Evolutionary conservation across 352 stramenopile genomes (phyloP), one percentile per base, ranked within the genome.

Genomic region (Pilasporangium apinafurcum): DNA sequence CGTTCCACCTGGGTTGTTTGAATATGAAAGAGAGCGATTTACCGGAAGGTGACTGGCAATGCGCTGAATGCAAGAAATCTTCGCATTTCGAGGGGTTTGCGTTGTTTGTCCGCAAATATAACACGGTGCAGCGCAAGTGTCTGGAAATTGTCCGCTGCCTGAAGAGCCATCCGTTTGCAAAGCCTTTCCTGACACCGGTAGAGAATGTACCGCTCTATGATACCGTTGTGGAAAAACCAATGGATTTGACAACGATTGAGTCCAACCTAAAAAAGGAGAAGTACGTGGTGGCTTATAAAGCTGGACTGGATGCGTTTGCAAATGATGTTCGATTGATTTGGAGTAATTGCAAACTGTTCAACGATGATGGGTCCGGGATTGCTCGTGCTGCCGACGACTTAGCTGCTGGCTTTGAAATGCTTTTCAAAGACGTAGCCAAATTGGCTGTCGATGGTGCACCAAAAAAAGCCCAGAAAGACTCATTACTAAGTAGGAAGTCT

Each of bases 1-100:
- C 87, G 28, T 98, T 92, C 73, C 93, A 98, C 50, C 35, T 86
- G 21, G 72, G 78, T 24, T 98, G 93, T 44, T 36, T 92, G 21
- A 56, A 75, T 17, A 74, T 90, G 63, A 67, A 51, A 5, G 72
- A 90, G 43, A 73, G 65, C 35, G 77, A 92, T 29, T 53, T 92
- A 5, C 80, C 80, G 0, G 66, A 86, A 37, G 80, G 77, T n/a
- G 70, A 90, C 39, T 92, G 80, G 80, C 77, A 92, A 51, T 92
- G 80, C 43, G 48, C 47, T 3, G 74, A 90, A 48, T 92, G 80
- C 62, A 62, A 59, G 24, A 87, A 87, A 50, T 70, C 72, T 24
- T 86, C 78, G 36, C 74, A 74, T 40, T 87, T 86, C 26, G 59
- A 73, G 21, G 55, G 42, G 3, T 86, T 81, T 51, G 60, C 57